Conservation (phyloP, 768 basidiomycete genomes). For the Chalciporus chontae region DNA sequence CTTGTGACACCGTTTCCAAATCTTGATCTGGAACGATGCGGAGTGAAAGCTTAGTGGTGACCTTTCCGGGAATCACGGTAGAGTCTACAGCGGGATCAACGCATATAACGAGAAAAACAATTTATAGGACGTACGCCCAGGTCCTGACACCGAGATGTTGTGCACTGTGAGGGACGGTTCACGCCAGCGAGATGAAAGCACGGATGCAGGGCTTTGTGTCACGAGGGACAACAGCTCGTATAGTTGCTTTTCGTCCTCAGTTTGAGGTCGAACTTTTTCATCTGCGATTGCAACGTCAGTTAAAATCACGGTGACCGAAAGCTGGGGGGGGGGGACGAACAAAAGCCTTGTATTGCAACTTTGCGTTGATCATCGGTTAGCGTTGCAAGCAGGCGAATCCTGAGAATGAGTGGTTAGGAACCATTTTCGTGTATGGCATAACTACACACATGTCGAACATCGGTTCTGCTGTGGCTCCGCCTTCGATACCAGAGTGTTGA, state of each 20-base stretch:
- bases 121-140: conserved; percentile 52
- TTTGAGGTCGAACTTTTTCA: conserved; percentile 69
- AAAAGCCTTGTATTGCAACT: conserved; percentile 78
- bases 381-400: conserved; percentile 75
- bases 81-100: conserved; percentile 46
- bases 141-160: conserved; percentile 78
- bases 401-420: conserved; percentile 24
- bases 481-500: conserved; percentile 91
- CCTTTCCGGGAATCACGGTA: conserved; percentile 84
- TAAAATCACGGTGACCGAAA: background rate
- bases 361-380: conserved; percentile 55
- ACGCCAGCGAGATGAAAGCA: conserved; percentile 79
- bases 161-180: conserved; percentile 90
- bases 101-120: background rate
- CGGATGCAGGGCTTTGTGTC: conserved; percentile 62
- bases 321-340: conserved; percentile 42
- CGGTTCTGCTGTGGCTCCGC: conserved; percentile 83
- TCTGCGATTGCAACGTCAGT: conserved; percentile 41
- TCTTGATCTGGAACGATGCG: conserved; percentile 95
- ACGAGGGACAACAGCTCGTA: conserved; percentile 69
- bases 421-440: conserved; percentile 12
- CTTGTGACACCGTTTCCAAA: conserved; percentile 60
- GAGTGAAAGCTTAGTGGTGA: conserved; percentile 82
- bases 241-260: conserved; percentile 60
- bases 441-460: conserved; percentile 80